Evolutionary conservation across 2,329 filamentous ascomycete species (phyloP), one percentile per base, ranked within the genome.

Genomic region (Ceratocystis papillata): DNA sequence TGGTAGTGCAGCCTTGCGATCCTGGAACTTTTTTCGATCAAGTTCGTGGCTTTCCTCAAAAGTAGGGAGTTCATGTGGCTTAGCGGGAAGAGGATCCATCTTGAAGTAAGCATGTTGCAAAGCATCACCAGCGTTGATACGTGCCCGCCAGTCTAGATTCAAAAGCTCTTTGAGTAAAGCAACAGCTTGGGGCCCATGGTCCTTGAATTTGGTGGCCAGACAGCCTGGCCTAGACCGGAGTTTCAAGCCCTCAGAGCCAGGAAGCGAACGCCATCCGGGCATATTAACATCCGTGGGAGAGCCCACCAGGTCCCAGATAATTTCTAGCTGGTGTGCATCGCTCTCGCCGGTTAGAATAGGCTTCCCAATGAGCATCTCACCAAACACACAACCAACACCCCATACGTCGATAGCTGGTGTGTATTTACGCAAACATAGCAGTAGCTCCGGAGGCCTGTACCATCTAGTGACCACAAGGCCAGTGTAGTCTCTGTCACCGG

Each of bases 321-420:
- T 85, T 12, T 96, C 88, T 12, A 95, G 85, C 75, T 99, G 94
- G 72, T 96, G 87, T 5, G 84, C 77, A 73, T 99, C 94, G 71
- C 88, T 95, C 70, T 90, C 90, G 12, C 94, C 94, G 6, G 91
- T 84, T 55, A 99, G 81, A 64, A 99, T 97, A 0, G 94, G 94
- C 74, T 93, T 96, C 46, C 90, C 87, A 71, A 90, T 85, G 70
- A 96, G 87, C 93, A 99, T 99, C 74, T 99, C 94, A 63, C 91
- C 94, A 76, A 99, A 96, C 1, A 99, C 91, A 73, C 94, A 99
- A n/a, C 93, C 94, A 70, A 96, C 93, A 71, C 94, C 94, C 94
- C 94, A 99, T 77, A 99, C 85, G 75, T 99, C 94, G 72, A 99
- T 96, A 8, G 94, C 92, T 15, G 92, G 90, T n/a, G 94, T 99